Evolutionary conservation across 306 rosid species (phyloP).

Genomic region (Lathyrus tuberosus): DNA sequence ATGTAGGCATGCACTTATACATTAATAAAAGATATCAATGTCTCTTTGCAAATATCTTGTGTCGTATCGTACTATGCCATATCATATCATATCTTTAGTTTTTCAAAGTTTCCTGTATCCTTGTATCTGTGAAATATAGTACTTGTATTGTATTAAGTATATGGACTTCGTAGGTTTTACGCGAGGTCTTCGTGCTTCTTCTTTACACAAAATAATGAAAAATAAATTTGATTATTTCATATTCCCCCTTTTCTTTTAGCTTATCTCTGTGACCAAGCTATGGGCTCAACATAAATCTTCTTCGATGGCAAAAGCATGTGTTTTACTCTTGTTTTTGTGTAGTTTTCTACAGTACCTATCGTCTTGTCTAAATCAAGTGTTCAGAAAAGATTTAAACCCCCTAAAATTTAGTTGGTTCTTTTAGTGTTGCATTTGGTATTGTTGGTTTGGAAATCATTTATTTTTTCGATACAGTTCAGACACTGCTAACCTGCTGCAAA

Average conservation of each 20-base stretch:
- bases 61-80: no score
- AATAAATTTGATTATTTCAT: slow-evolving; percentile 12
- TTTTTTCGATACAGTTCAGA: slow-evolving; percentile 21
- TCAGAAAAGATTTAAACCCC: background rate
- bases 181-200: background rate
- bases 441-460: slow-evolving; percentile 6
- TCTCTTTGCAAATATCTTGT: no score
- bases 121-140: no score
- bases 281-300: slow-evolving; percentile 13
- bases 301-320: slow-evolving; percentile 1
- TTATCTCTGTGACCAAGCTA: slow-evolving; percentile 5
- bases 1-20: no score
- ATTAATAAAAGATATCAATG: no score
- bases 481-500: background rate
- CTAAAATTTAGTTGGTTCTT: slow-evolving; percentile 14
- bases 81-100: no score
- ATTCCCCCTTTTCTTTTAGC: background rate
- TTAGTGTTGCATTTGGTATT: slow-evolving; percentile 16
- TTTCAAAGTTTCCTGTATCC: no score
- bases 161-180: background rate
- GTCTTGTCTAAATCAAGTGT: slow-evolving; percentile 7
- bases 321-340: slow-evolving; percentile 9
- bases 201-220: slow-evolving; percentile 13
- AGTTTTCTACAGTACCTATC: background rate
- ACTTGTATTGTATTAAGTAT: background rate